Base-by-base conservation (phyloP, 805 yeast species). In the Pichia thaimueangensis region DNA sequence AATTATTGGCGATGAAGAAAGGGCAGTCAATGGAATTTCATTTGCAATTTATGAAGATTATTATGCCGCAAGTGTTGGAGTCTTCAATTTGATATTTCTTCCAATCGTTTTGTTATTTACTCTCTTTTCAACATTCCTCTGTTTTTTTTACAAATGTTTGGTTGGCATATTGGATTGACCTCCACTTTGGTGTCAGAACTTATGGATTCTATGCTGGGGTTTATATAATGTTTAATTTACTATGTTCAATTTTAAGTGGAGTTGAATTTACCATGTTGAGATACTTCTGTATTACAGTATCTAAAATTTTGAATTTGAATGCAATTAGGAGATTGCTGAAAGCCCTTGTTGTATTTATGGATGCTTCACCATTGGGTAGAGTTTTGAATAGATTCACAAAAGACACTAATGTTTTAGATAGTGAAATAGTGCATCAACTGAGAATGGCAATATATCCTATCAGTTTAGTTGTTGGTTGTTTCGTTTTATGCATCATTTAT, bases 331-430 rank as follows among this genome's bases (percentile, higher is more conserved):
- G 67, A 30, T 67, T 87, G 13, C 63, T 87, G 47, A 80, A 80
- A 46, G 79, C 93, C 2, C 95, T 95, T 36, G 84, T 86, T 88
- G 64, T 79, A 0, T 88, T 76, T 57, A 71, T 86, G 63, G 96
- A 88, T 56, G 78, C 86, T 10, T 83, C 94, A 0, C 96, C 96
- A 16, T 71, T 85, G 69, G 96, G 96, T 2, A 71, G 96, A 50
- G 79, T 87, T 45, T 67, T 88, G 59, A 87, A 86, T 62, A 69
- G 95, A 51, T 87, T 86, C 59, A 86, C 95, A 2, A 86, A 86
- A 53, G 96, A 87, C 60, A 82, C 93, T 0, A 94, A 87, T 58
- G 79, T 80, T 6, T 65, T 86, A 59, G 95, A 87, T 56, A 86
- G 84, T 57, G 91, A 83, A 60, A 65, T 86, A 45, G 73, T 78